Evolutionary conservation across 148 eudicot species (phyloP), one percentile per base, ranked within the genome.

Genomic region (Silene conica): DNA sequence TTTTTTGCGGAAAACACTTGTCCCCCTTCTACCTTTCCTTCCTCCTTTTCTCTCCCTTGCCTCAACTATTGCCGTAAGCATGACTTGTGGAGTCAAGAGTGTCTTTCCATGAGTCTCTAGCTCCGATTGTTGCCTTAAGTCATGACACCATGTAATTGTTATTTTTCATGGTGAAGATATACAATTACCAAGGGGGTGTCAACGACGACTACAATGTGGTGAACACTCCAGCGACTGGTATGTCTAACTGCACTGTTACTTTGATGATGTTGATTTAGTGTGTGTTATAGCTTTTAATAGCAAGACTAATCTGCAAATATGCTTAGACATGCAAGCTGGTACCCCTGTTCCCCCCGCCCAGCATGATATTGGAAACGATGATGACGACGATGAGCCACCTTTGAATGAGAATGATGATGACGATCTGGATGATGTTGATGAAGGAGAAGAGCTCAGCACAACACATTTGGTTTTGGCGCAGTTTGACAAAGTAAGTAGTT

Each of bases 381-480:
- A 92, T 21, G 97, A 92, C 25, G 98, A 95, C 23, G 97, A 95
- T 67, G 84, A 81, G 54, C 87, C 87, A n/a, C 91, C 96, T 43
- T 67, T 92, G 87, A 95, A 95, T 79, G 99, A 95, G 80, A 82
- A 92, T 69, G 95, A 90, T 63, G 99, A 95, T 72, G 99, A 92
- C 65, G 98, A 93, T 38, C 72, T 90, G 48, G 97, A 96, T 78
- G 99, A 96, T 77, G 86, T 83, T 73, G 99, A 86, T 63, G 85
- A 90, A 62, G 96, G 88, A 43, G 99, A 92, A 82, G 99, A 96
- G 82, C 87, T 86, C 4, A 92, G 89, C 83, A 89, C 99, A 38
- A 87, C 87, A n/a, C 96, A 96, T 85, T 80, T 96, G 74, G 90
- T 96, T 79, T 75, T 96, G 81, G 99, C 97, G 55, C 97, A 96